Conservation (phyloP, 768 basidiomycete genomes). For the Candolleomyces aberdarensis region DNA sequence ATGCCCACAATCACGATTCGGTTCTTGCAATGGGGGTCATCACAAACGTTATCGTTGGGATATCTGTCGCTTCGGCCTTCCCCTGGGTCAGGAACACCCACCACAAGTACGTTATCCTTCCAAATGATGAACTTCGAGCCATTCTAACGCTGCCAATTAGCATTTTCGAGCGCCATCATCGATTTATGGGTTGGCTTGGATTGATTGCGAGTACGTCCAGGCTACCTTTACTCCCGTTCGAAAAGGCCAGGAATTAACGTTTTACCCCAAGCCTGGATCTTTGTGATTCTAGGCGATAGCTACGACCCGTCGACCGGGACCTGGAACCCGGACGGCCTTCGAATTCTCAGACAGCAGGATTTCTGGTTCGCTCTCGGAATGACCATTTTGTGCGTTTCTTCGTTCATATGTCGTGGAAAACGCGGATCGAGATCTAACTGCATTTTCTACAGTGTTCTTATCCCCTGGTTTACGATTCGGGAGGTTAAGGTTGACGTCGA, state of each 20-base stretch:
- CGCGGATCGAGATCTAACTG: background rate
- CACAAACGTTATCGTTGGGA: slow-evolving; percentile 54
- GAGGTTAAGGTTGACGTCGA: slow-evolving; percentile 77
- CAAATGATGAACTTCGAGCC: background rate
- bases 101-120: slow-evolving; percentile 58
- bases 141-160: slow-evolving; percentile 28
- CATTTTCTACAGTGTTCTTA: slow-evolving; percentile 46
- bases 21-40: slow-evolving; percentile 61
- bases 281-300: slow-evolving; percentile 65
- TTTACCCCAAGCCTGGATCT: slow-evolving; percentile 51
- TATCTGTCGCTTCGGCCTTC: slow-evolving; percentile 65
- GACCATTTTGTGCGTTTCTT: slow-evolving; percentile 59
- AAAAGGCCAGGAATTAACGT: slow-evolving; percentile 2
- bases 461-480: slow-evolving; percentile 77
- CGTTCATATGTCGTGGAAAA: background rate
- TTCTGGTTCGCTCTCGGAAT: slow-evolving; percentile 79
- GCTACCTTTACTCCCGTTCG: background rate
- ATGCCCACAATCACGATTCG: slow-evolving; percentile 47
- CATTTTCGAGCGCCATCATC: slow-evolving; percentile 79
- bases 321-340: slow-evolving; percentile 61
- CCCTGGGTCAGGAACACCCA: slow-evolving; percentile 81
- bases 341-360: slow-evolving; percentile 64
- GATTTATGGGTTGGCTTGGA: slow-evolving; percentile 75
- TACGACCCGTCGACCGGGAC: slow-evolving; percentile 53
- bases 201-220: slow-evolving; percentile 47